Conservation (phyloP, 805 yeast species). For the Ogataea parapolymorpha region DNA sequence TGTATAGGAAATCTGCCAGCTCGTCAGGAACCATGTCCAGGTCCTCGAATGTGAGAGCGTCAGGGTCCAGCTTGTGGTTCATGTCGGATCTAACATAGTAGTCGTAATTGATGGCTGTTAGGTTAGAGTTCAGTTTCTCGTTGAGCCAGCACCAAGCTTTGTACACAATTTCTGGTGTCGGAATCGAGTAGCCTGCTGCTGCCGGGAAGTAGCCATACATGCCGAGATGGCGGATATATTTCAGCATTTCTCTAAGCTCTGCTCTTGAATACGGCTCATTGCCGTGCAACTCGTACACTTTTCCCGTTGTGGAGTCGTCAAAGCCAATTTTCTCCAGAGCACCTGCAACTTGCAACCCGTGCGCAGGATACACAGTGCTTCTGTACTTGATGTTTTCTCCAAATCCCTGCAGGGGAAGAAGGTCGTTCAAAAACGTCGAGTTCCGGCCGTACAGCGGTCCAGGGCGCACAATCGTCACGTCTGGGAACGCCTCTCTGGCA, state of each 20-base stretch:
- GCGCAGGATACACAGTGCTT: slow-evolving; percentile 69
- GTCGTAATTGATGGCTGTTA: slow-evolving; percentile 53
- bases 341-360: slow-evolving; percentile 71
- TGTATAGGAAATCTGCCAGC: slow-evolving; percentile 47
- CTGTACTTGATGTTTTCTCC: slow-evolving; percentile 66
- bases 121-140: slow-evolving; percentile 42
- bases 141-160: slow-evolving; percentile 35
- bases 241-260: slow-evolving; percentile 69
- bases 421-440: slow-evolving; percentile 62
- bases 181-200: slow-evolving; percentile 36
- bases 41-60: slow-evolving; percentile 63
- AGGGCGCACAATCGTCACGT: slow-evolving; percentile 82
- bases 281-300: slow-evolving; percentile 72
- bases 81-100: slow-evolving; percentile 69
- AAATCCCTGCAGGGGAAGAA: slow-evolving; percentile 51
- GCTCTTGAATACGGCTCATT: slow-evolving; percentile 58
- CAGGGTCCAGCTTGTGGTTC: slow-evolving; percentile 59
- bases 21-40: slow-evolving; percentile 62
- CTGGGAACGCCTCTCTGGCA: slow-evolving; percentile 65
- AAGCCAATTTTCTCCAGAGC: slow-evolving; percentile 76
- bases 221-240: slow-evolving; percentile 40
- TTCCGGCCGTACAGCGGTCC: slow-evolving; percentile 75
- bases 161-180: slow-evolving; percentile 38
- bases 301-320: slow-evolving; percentile 77
- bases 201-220: slow-evolving; percentile 35